Evolutionary conservation across 2,329 filamentous ascomycete genomes (phyloP), one percentile per base, ranked within the genome.

Genomic region (Diaporthe citriasiana): DNA sequence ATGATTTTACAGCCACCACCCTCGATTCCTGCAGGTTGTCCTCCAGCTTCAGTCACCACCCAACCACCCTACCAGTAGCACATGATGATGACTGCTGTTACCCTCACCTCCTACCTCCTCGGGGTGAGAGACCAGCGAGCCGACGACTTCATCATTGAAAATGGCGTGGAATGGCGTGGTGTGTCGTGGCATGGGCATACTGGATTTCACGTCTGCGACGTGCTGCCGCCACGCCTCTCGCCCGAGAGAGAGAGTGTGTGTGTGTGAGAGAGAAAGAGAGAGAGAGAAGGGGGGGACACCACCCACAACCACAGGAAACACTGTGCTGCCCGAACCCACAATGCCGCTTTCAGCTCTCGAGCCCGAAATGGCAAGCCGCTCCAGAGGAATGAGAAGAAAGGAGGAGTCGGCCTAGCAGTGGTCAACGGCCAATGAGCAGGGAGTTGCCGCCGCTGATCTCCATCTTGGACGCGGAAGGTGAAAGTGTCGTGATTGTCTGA

Each of bases 381-480:
- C 63, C 22, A 51, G 45, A 66, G 63, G 63, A 66, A 66, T 66
- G 63, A 66, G 63, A 66, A 66, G 63, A 66, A 40, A 63, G 57
- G 69, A 51, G 69, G 56, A 40, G 55, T 53, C 55, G 69, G 56
- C 57, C 69, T 35, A 53, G 57, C 35, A 40, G 33, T 63, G 69
- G 69, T 33, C 42, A 51, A 51, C 56, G 47, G 56, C 69, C 69
- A 71, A 71, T 71, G 45, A 60, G 69, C 45, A 30, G 35, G 33
- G 40, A 25, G 17, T 17, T 22, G 35, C 57, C 33, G 50, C 22
- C 56, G 69, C 69, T 51, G 69, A 71, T 71, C 69, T 53, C 69
- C 55, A 71, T 71, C 55, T 71, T 71, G 56, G 69, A 63, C 69
- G 55, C 69, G 55, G 57, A 53, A 50, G 53, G 56, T 71, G 69